These are phyloP conservation scores for Coprinopsis strossmayeri DNA, from an alignment of 768 basidiomycete species.

Conservation along the genomic window DNA sequence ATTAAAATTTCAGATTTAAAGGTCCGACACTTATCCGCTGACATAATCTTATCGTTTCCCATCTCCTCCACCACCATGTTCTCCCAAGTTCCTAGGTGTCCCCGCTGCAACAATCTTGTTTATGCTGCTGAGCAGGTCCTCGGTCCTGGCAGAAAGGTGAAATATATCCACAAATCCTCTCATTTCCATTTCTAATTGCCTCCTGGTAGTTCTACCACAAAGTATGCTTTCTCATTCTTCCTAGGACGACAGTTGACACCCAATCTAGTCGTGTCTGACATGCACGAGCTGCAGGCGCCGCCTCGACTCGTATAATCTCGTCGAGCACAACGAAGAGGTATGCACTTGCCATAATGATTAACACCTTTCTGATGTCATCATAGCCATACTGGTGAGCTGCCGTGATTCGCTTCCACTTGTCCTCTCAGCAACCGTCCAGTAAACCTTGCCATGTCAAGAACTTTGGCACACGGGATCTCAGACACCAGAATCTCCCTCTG, in stretches of 20 bases:
- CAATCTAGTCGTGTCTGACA: conserved; percentile 63
- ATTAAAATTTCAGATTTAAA: conserved; percentile 26
- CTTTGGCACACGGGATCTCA: conserved; percentile 72
- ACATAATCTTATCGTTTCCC: conserved; percentile 16
- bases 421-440: conserved; percentile 31
- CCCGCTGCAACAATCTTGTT: conserved; percentile 67
- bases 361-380: background rate
- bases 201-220: conserved; percentile 68
- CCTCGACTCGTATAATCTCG: conserved; percentile 66
- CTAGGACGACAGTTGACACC: background rate
- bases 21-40: conserved; percentile 20
- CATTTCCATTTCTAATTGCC: conserved; percentile 6
- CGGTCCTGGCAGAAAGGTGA: conserved; percentile 85
- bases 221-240: conserved; percentile 27
- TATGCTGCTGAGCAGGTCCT: conserved; percentile 91
- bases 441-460: conserved; percentile 77
- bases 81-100: conserved; percentile 65
- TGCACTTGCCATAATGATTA: conserved; percentile 16
- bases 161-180: conserved; percentile 15
- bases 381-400: conserved; percentile 47
- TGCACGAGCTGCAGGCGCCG: conserved; percentile 74
- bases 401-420: background rate
- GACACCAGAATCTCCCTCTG: conserved; percentile 63
- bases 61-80: conserved; percentile 35
- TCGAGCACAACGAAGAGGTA: conserved; percentile 83